Conservation (phyloP, 768 basidiomycete species). For the Postia placenta region DNA sequence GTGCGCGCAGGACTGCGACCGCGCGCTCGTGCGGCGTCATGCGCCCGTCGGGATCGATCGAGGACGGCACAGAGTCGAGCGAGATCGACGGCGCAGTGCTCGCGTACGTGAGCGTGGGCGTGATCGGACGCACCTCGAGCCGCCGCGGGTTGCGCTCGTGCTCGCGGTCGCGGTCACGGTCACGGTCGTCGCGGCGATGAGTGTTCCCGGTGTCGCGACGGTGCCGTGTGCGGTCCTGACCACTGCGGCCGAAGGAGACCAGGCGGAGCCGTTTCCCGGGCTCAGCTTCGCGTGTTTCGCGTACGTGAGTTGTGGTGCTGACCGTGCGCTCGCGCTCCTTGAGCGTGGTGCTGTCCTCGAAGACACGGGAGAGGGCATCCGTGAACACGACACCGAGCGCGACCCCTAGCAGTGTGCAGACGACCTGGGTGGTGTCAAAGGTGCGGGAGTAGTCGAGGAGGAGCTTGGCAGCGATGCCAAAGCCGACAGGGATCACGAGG, state of each 20-base stretch:
- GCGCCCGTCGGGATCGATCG: slow-evolving; percentile 49
- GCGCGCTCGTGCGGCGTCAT: slow-evolving; percentile 69
- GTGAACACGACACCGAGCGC: slow-evolving; percentile 66
- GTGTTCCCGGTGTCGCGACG: slow-evolving; percentile 3
- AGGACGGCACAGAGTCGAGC: slow-evolving; percentile 63
- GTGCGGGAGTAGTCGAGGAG: slow-evolving; percentile 52
- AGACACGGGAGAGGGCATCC: slow-evolving; percentile 61
- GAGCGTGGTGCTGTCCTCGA: slow-evolving; percentile 40
- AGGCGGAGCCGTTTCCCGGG: slow-evolving; percentile 19
- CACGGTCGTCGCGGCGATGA: slow-evolving; percentile 8
- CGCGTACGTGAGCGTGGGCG: slow-evolving; percentile 22
- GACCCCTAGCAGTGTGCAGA: slow-evolving; percentile 59
- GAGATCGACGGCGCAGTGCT: slow-evolving; percentile 43
- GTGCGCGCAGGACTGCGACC: slow-evolving; percentile 66
- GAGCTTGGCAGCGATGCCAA: slow-evolving; percentile 56
- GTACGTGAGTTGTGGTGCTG: not conserved
- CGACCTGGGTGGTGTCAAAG: slow-evolving; percentile 48
- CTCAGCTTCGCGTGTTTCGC: slow-evolving; percentile 8
- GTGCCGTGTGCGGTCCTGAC: slow-evolving; percentile 12
- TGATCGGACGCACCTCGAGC: slow-evolving; percentile 20
- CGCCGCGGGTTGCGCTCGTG: slow-evolving; percentile 16
- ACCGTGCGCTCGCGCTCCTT: not conserved
- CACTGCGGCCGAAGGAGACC: slow-evolving; percentile 21
- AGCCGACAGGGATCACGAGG: slow-evolving; percentile 49
- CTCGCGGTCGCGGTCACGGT: slow-evolving; percentile 14